phyloP scores from a whole-genome alignment of 768 basidiomycete genomes.

The Cantharellus cinnabarinus region DNA sequence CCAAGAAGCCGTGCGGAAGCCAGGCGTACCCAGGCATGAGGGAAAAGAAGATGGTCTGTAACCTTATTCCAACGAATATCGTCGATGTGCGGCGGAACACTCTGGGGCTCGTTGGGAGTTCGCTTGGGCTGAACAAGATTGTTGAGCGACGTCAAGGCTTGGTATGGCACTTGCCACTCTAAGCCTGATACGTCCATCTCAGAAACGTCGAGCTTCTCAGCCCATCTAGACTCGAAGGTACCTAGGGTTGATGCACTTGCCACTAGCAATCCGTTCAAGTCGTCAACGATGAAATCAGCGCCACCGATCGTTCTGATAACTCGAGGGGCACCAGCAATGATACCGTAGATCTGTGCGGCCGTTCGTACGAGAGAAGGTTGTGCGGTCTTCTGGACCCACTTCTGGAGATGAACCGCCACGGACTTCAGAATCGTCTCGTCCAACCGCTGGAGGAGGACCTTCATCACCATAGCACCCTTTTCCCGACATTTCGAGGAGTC shows the following conservation, averaged over 20 bases:
- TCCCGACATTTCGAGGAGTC: constrained; percentile 75
- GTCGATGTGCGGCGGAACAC: constrained; percentile 1
- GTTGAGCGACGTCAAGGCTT: constrained; percentile 42
- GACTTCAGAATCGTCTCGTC: constrained; percentile 34
- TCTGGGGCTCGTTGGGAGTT: constrained; percentile 18
- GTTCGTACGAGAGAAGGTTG: constrained; percentile 48
- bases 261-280: constrained; percentile 30
- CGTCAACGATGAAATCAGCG: constrained; percentile 26
- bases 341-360: constrained; percentile 62
- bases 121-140: constrained; percentile 30
- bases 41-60: constrained; percentile 52
- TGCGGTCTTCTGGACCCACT: constrained; percentile 49
- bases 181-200: constrained; percentile 30
- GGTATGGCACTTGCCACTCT: constrained; percentile 72
- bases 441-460: constrained; percentile 49
- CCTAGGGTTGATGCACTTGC: constrained; percentile 24
- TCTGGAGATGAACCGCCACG: constrained; percentile 50
- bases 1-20: constrained; percentile 63
- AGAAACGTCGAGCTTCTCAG: constrained; percentile 13
- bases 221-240: constrained; percentile 16
- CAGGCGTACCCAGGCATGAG: constrained; percentile 86
- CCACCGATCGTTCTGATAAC: constrained; percentile 5
- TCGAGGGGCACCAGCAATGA: constrained; percentile 46
- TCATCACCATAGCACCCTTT: constrained; percentile 70
- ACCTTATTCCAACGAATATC: constrained; percentile 44